Percentiles rank a stretch among this genome's conserved stretches.
phyloP scores from a whole-genome alignment of 1,284 basidiomycete genomes.

The Cyathus pygmaeus region DNA sequence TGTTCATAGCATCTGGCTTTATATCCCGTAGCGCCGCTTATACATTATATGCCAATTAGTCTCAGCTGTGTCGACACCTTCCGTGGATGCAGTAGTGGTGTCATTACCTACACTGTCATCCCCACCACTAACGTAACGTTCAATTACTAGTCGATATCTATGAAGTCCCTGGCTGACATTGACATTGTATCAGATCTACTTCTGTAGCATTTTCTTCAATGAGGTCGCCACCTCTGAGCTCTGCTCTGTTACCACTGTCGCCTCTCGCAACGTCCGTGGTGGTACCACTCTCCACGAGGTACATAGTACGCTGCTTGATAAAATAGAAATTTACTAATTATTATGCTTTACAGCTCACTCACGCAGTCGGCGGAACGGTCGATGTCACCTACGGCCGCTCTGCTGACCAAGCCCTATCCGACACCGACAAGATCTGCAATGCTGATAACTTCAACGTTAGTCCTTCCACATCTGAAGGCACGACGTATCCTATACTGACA shows the following conservation, averaged over 20 bases:
- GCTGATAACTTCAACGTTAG: slow-evolving; percentile 55
- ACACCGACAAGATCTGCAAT: slow-evolving; percentile 38
- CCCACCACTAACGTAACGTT: slow-evolving; percentile 46
- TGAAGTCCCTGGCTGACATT: not conserved
- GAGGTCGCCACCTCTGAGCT: slow-evolving; percentile 43
- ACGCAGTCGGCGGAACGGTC: slow-evolving; percentile 44
- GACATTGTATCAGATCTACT: slow-evolving; percentile 44
- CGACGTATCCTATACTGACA: not conserved
- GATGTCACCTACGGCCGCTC: slow-evolving; percentile 51
- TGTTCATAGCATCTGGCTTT: slow-evolving; percentile 11
- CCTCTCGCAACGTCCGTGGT: not conserved
- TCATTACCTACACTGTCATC: slow-evolving; percentile 51
- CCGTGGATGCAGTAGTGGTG: slow-evolving; percentile 43
- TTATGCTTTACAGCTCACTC: slow-evolving; percentile 40
- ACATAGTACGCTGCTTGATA: not conserved
- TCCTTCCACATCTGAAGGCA: too few species aligned
- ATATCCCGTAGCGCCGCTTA: not conserved
- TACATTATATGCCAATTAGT: slow-evolving; percentile 17
- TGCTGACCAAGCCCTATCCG: slow-evolving; percentile 45
- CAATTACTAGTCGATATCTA: not conserved
- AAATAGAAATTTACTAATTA: not conserved
- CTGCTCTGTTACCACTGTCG: slow-evolving; percentile 37
- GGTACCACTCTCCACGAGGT: slow-evolving; percentile 53
- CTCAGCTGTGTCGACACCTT: slow-evolving; percentile 45
- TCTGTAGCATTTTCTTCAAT: slow-evolving; percentile 53